Evolutionary conservation across 1,284 basidiomycete species (phyloP).

Genomic region (Tetrapyrgos nigripes): DNA sequence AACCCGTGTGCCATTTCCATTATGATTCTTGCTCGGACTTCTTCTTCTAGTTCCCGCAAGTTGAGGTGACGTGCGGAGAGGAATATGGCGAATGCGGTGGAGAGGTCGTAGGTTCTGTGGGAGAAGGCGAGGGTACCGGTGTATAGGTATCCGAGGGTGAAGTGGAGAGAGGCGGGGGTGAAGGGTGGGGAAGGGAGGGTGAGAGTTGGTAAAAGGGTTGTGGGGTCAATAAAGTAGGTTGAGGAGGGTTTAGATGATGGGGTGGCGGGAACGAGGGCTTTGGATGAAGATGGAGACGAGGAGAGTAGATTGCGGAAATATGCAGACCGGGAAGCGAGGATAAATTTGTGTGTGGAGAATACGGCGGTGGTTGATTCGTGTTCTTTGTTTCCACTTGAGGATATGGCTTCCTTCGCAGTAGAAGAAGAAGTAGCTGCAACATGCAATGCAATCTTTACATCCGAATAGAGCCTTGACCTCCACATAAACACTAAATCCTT

Average conservation of each 20-base stretch:
- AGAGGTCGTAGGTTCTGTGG: conserved; percentile 91
- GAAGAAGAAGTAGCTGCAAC: conserved; percentile 55
- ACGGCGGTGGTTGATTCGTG: conserved; percentile 78
- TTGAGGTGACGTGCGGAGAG: conserved; percentile 82
- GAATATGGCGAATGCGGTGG: conserved; percentile 91
- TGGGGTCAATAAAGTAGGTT: neutral
- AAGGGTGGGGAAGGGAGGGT: conserved; percentile 92
- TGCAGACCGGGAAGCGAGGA: conserved; percentile 87
- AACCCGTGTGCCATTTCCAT: conserved; percentile 90
- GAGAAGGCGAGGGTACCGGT: conserved; percentile 94
- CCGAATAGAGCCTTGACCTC: conserved; percentile 91
- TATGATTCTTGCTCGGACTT: conserved; percentile 83
- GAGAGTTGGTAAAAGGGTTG: conserved; percentile 48
- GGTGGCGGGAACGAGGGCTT: conserved; percentile 31
- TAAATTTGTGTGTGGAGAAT: conserved; percentile 92
- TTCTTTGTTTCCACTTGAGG: conserved; percentile 37
- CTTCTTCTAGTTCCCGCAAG: conserved; percentile 76
- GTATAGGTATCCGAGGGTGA: conserved; percentile 93
- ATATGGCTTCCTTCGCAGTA: conserved; percentile 27
- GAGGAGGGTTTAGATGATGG: conserved; percentile 17
- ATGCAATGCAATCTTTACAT: conserved; percentile 82
- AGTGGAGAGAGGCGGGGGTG: conserved; percentile 93
- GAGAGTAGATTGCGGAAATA: conserved; percentile 86
- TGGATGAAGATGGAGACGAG: conserved; percentile 51
- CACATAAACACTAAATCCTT: conserved; percentile 97